Evolutionary conservation across 441 rosid genomes (phyloP).

Genomic region (Euphorbia corollata): DNA sequence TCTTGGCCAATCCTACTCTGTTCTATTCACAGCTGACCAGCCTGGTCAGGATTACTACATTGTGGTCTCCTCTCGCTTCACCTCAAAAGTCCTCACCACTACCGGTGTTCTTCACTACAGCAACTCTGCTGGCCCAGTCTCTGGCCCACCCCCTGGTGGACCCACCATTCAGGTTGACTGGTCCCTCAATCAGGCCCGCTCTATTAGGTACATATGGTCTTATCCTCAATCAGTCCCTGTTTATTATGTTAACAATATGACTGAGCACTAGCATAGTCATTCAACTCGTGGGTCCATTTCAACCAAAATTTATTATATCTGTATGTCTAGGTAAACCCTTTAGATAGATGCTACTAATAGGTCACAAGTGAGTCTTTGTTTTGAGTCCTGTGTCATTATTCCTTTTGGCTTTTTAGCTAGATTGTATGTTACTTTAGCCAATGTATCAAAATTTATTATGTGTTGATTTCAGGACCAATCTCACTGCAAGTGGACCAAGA

Average conservation of each 20-base stretch:
- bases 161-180: conserved; percentile 75
- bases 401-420: no score
- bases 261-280: no score
- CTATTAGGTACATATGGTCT: conserved; percentile 48
- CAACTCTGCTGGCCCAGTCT: conserved; percentile 60
- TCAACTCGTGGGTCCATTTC: no score
- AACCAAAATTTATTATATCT: no score
- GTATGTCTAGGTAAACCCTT: no score
- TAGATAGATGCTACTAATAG: no score
- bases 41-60: conserved; percentile 71
- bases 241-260: no score
- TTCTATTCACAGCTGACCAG: conserved; percentile 80
- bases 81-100: conserved; percentile 42
- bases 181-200: conserved; percentile 89
- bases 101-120: conserved; percentile 64
- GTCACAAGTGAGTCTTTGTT: no score
- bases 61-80: conserved; percentile 77
- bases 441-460: conserved; percentile 3
- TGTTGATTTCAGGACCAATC: no score
- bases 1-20: conserved; percentile 77
- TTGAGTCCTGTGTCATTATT: no score
- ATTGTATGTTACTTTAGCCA: no score
- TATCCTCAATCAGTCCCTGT: no score
- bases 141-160: conserved; percentile 69
- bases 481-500: conserved; percentile 82